Evolutionary conservation across 192 early-diverging fungal species (phyloP).

Genomic region (Dimargaris verticillata): DNA sequence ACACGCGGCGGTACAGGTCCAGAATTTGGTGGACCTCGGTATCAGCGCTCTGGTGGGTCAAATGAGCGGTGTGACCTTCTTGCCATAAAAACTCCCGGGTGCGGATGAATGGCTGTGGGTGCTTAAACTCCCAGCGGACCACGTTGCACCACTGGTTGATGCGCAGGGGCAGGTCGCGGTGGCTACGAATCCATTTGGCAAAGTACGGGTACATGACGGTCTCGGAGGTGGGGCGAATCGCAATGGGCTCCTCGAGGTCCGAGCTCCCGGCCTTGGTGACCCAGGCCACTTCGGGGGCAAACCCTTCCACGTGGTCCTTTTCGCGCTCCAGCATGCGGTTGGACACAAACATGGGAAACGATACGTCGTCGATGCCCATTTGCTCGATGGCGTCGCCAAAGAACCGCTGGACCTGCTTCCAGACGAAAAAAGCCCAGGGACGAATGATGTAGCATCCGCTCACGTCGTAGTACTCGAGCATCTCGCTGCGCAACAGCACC

Average conservation of each 20-base stretch:
- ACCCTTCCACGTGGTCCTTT: slow-evolving; percentile 99
- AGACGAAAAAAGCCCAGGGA: slow-evolving; percentile 87
- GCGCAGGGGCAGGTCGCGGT: slow-evolving; percentile 90
- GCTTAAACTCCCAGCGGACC: slow-evolving; percentile 99
- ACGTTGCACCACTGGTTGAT: slow-evolving; percentile 99
- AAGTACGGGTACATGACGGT: slow-evolving; percentile 99
- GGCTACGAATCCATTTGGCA: slow-evolving; percentile 90
- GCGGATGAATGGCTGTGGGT: slow-evolving; percentile 96
- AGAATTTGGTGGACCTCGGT: slow-evolving; percentile 78
- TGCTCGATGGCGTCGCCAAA: slow-evolving; percentile 81
- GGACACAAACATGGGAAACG: slow-evolving; percentile 99
- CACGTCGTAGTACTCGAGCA: slow-evolving; percentile 98
- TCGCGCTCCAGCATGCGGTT: slow-evolving; percentile 73
- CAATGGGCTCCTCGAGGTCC: slow-evolving; percentile 91
- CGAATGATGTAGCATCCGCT: slow-evolving; percentile 97
- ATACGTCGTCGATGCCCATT: slow-evolving; percentile 88
- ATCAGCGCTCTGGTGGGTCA: slow-evolving; percentile 76
- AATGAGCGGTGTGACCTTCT: slow-evolving; percentile 95
- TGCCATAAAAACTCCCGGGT: slow-evolving; percentile 99
- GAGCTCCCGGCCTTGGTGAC: slow-evolving; percentile 87
- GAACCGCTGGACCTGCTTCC: slow-evolving; percentile 92
- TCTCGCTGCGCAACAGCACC: slow-evolving; percentile 77
- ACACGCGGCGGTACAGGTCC: slow-evolving; percentile 88
- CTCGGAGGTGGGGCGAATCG: slow-evolving; percentile 97
- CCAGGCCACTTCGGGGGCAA: slow-evolving; percentile 99